A percentile compares a stretch with the other conserved stretches of the same genome.
phyloP scores from a whole-genome alignment of 2,329 filamentous ascomycete species.

The Cercospora brassicicola region DNA sequence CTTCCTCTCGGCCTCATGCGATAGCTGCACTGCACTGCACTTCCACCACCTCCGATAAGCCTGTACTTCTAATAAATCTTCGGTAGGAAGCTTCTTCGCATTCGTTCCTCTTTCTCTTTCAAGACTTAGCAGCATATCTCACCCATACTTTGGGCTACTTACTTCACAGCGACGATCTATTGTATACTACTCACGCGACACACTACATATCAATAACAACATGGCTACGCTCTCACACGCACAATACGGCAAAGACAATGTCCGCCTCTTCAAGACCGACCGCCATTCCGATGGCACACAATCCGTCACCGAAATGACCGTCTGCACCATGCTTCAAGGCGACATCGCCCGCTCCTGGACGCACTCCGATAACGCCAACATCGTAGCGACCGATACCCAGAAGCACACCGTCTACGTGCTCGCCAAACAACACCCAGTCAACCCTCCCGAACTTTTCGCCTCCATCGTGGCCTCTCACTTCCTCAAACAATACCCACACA shows the following conservation, averaged over 20 bases:
- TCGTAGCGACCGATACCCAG: conserved; percentile 96
- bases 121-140: neutral
- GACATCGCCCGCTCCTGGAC: conserved; percentile 91
- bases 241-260: conserved; percentile 93
- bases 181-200: neutral
- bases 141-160: neutral
- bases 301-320: conserved; percentile 90
- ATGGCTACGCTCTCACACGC: conserved; percentile 58
- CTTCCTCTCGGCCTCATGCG: conserved; percentile 7
- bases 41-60: conserved; percentile 14
- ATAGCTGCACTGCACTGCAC: neutral
- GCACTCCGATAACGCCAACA: conserved; percentile 85
- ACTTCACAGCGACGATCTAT: neutral
- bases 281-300: conserved; percentile 76
- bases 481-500: conserved; percentile 82
- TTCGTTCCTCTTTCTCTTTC: neutral
- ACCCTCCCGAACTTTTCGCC: conserved; percentile 88
- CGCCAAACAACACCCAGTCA: conserved; percentile 89
- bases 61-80: conserved; percentile 2
- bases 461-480: conserved; percentile 85
- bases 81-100: conserved; percentile 11
- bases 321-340: conserved; percentile 88
- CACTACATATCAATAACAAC: conserved; percentile 22
- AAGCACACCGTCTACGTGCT: conserved; percentile 92
- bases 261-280: conserved; percentile 94